Evolutionary conservation across 2,329 filamentous ascomycete genomes (phyloP), one percentile per base, ranked within the genome.

Genomic region (Trichophyton benhamiae): DNA sequence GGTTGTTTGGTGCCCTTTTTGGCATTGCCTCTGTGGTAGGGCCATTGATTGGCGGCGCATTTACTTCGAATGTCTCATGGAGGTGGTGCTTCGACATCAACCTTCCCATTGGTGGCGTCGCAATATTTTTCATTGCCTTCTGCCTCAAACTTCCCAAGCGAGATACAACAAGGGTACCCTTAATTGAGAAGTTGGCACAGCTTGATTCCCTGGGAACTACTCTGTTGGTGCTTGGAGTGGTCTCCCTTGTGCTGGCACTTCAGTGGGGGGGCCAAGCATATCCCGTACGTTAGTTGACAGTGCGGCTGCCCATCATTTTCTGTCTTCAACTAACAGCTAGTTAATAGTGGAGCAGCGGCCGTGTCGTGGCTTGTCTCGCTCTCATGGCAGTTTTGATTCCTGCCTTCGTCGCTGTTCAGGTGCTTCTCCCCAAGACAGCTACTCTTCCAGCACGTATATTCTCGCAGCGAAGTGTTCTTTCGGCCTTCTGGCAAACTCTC

Each of bases 381-480:
- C 60, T 65, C 20, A 60, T 64, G 22, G 61, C 59, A n/a, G 59
- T 68, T 27, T 49, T 68, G 17, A 30, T 62, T 13, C 38, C 65
- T 38, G 58, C 59, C 27, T 68, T 70, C 58, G 27, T 55, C 9
- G 49, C 49, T 11, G 3, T 25, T 22, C 48, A 52, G 48, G 4
- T 27, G 15, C 27, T 53, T 9, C 49, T 53, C 49, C 49, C 49
- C 11, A 53, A 70, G 17, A 42, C 42, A 9, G 71, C 71, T 3
- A 71, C 69, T 1, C 60, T 73, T 0, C 69, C 70, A 1, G 65
- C 66, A 3, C 66, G 66, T 2, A 67, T 72, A 17, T 17, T 67
- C 27, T 48, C 20, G 9, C 63, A 46, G 65, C 74, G 79, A 15
- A 75, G 70, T 38, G 48, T 61, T 7, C 3, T 42, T 17, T 53